A percentile compares a stretch with the other conserved stretches of the same genome.
Conservation (phyloP, 495 filamentous ascomycete genomes). For the Aspergillus baeticus region DNA sequence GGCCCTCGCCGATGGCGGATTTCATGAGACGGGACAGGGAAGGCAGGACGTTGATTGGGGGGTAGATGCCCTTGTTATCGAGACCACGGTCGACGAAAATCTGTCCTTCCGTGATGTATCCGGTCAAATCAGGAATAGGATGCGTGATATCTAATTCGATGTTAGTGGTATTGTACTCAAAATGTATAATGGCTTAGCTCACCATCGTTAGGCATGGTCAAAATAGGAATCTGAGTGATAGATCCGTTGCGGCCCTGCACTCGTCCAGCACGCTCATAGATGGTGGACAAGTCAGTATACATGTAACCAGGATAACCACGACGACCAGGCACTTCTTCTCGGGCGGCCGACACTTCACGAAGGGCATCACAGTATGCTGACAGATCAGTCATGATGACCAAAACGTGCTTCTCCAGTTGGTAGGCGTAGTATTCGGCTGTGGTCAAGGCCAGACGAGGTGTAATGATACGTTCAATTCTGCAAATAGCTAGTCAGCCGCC, state of each 20-base stretch:
- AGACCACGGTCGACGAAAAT: conserved; percentile 97
- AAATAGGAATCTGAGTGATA: conserved; percentile 97
- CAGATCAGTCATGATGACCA: conserved; percentile 97
- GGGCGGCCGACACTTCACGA: conserved; percentile 94
- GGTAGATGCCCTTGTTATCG: conserved; percentile 94
- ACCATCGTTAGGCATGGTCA: conserved; percentile 99
- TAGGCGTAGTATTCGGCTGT: conserved; percentile 99
- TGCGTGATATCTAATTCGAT: conserved; percentile 82
- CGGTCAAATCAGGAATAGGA: conserved; percentile 97
- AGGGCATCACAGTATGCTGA: conserved; percentile 98
- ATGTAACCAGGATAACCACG: conserved; percentile 99
- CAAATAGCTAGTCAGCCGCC: neutral
- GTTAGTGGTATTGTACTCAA: conserved; percentile 10
- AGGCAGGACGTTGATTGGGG: conserved; percentile 97
- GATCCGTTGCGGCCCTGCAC: conserved; percentile 96
- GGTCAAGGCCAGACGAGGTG: conserved; percentile 94
- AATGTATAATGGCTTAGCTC: conserved; percentile 12
- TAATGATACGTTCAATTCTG: conserved; percentile 99
- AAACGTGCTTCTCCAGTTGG: conserved; percentile 98
- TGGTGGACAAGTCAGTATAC: conserved; percentile 99
- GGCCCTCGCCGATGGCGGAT: conserved; percentile 95
- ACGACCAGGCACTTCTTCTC: conserved; percentile 99
- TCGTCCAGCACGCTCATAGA: conserved; percentile 99
- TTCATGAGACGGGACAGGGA: conserved; percentile 99
- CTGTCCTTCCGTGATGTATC: conserved; percentile 98